Evolutionary conservation across 192 early-diverging fungal species (phyloP), one percentile per base, ranked within the genome.

Genomic region (Coemansia sp.): DNA sequence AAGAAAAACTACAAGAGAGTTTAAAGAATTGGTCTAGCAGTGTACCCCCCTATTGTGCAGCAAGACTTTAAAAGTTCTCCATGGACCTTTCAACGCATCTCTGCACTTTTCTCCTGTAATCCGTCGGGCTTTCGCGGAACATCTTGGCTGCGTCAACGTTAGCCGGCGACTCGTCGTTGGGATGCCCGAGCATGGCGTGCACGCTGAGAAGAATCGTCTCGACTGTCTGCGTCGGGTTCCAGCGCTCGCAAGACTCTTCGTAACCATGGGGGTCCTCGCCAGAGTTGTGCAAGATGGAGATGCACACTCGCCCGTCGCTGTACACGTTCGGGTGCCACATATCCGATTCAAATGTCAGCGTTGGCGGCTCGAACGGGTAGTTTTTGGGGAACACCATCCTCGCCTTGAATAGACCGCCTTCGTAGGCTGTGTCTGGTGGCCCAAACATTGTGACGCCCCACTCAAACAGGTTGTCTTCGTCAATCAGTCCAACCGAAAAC

Each of bases 311-410:
- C 13, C 96, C 96, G 68, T 92, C 81, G 9, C 80, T 75, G 67
- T 95, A 94, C 5, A 96, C 87, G 65, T 91, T 98, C 27, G 95
- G 95, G 60, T 98, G 95, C 83, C 88, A 95, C 64, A 98, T 85
- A n/a, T 92, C 81, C 36, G 81, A 83, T 7, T 80, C 63, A 65
- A 98, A 98, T 39, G 56, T 80, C 84, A 98, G 82, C 53, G 84
- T 86, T 22, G 96, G 96, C 18, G 96, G 96, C 81, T 84, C 81
- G 37, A 83, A 77, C 27, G 93, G 95, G 59, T 97, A 98, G 30
- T 83, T 72, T 46, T 62, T 49, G 13, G 89, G 85, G 65, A 91
- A 92, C 21, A 67, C 75, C 58, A 90, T 62, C 15, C 71, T 73
- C 1, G 93, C 93, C 58, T 86, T 90, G 83, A 96, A 98, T 64